Evolutionary conservation across 805 yeast genomes (phyloP).

Genomic region (Diddensiella caesifluorescens): DNA sequence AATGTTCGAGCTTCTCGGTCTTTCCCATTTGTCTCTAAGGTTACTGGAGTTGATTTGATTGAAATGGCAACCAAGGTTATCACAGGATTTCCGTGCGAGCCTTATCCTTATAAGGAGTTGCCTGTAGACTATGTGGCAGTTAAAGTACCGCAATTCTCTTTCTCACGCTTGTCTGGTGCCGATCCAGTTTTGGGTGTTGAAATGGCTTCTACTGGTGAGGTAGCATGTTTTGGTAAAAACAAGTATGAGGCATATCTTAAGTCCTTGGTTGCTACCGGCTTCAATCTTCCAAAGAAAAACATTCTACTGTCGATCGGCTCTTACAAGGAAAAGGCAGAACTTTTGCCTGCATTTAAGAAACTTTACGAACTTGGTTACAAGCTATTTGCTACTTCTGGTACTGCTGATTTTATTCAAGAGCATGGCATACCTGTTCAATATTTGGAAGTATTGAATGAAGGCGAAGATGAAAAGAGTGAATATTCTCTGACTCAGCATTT

Average conservation of each 20-base stretch:
- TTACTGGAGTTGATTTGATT: conserved; percentile 90
- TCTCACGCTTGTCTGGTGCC: conserved; percentile 95
- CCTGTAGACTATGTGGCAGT: conserved; percentile 94
- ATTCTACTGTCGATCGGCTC: conserved; percentile 93
- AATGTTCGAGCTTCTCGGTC: conserved; percentile 99
- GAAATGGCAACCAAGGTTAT: conserved; percentile 97
- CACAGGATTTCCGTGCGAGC: conserved; percentile 77
- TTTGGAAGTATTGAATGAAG: conserved; percentile 73
- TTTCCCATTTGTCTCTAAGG: conserved; percentile 97
- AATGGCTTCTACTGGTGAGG: conserved; percentile 99
- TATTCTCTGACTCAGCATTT: conserved; percentile 93
- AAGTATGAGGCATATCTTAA: conserved; percentile 97
- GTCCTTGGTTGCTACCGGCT: conserved; percentile 91
- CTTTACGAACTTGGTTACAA: conserved; percentile 80
- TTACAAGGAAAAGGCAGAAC: conserved; percentile 89
- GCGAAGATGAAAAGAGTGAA: conserved; percentile 73
- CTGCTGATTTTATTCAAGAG: conserved; percentile 96
- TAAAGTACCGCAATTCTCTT: conserved; percentile 96
- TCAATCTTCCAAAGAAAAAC: conserved; percentile 91
- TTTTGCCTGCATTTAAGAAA: conserved; percentile 79
- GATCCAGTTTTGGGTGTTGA: conserved; percentile 98
- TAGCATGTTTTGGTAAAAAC: conserved; percentile 93
- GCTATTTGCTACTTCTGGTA: conserved; percentile 97
- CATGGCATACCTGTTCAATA: conserved; percentile 92
- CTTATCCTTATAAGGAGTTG: conserved; percentile 83